Percentiles rank a stretch among this genome's conserved stretches.
phyloP scores from a whole-genome alignment of 805 yeast genomes.

The Ogataea nakhonphanomensis region DNA sequence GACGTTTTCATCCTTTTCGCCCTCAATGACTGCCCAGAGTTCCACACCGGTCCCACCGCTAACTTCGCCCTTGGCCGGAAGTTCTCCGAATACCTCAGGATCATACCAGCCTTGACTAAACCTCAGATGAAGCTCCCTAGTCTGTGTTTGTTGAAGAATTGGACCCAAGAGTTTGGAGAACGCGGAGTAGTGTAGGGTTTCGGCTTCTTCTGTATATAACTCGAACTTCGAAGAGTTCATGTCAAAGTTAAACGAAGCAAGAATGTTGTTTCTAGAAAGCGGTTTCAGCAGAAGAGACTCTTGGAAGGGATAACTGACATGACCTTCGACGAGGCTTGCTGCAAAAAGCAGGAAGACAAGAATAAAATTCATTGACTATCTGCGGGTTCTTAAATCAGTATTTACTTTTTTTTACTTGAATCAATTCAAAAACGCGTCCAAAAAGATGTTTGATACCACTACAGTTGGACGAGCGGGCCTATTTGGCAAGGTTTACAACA shows the following conservation, averaged over 20 bases:
- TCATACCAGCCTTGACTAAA: slow-evolving; percentile 98
- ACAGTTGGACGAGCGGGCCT: slow-evolving; percentile 13
- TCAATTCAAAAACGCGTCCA: slow-evolving; percentile 1
- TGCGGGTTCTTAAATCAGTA: background rate
- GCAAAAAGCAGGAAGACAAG: slow-evolving; percentile 3
- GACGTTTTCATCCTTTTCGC: slow-evolving; percentile 51
- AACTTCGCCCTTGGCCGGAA: slow-evolving; percentile 66
- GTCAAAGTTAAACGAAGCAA: slow-evolving; percentile 70
- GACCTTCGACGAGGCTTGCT: background rate
- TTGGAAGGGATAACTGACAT: slow-evolving; percentile 42
- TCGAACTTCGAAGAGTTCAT: slow-evolving; percentile 46
- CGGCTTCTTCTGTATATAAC: slow-evolving; percentile 22
- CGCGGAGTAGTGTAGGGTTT: slow-evolving; percentile 48
- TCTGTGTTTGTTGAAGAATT: slow-evolving; percentile 57
- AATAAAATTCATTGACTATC: background rate
- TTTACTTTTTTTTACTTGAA: background rate
- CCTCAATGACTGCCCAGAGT: slow-evolving; percentile 82
- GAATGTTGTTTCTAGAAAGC: slow-evolving; percentile 64
- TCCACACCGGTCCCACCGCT: slow-evolving; percentile 97
- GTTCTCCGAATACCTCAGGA: slow-evolving; percentile 76
- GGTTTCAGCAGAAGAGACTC: slow-evolving; percentile 68
- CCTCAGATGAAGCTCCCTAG: slow-evolving; percentile 76
- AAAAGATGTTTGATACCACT: slow-evolving; percentile 8
- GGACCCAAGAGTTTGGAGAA: slow-evolving; percentile 86
- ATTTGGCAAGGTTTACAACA: slow-evolving; percentile 20